phyloP scores from a whole-genome alignment of 208 protist species.

The Angomonas deanei region DNA sequence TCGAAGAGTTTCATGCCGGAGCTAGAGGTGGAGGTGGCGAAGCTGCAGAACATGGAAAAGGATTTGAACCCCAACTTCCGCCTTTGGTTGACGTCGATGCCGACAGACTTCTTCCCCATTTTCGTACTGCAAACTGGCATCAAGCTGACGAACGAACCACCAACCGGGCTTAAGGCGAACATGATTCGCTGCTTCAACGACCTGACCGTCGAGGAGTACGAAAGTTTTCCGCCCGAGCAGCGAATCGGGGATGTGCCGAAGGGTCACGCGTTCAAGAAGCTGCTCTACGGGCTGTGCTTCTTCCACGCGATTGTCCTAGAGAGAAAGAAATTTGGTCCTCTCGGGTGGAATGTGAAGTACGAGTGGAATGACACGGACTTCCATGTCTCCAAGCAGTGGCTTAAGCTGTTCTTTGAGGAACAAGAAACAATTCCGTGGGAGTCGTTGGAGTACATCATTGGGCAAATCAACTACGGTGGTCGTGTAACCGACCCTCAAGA shows the following conservation, averaged over 20 bases:
- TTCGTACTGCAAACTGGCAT: conserved; percentile 96
- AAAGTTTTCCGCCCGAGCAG: conserved; percentile 26
- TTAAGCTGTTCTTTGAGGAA: conserved; percentile 95
- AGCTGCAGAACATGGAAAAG: conserved; percentile 34
- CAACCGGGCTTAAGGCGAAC: conserved; percentile 95
- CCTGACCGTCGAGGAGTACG: conserved; percentile 84
- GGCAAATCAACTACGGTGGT: conserved; percentile 98
- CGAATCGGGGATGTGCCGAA: conserved; percentile 58
- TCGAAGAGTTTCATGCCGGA: conserved; percentile 95
- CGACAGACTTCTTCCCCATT: conserved; percentile 95
- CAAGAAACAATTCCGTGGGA: conserved; percentile 95
- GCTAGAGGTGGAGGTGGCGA: conserved; percentile 90
- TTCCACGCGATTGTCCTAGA: conserved; percentile 97
- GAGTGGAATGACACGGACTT: conserved; percentile 98
- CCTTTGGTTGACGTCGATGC: conserved; percentile 98
- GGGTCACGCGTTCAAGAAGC: conserved; percentile 89
- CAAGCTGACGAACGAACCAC: conserved; percentile 98
- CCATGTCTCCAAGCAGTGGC: conserved; percentile 91
- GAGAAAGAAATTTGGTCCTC: conserved; percentile 94
- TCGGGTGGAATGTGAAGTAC: conserved; percentile 97
- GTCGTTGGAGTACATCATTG: conserved; percentile 97
- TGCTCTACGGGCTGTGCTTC: conserved; percentile 95
- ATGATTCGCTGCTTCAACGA: conserved; percentile 92
- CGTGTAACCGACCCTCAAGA: conserved; percentile 98
- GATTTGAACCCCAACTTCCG: conserved; percentile 90